A percentile compares a stretch with the other conserved stretches of the same genome.
phyloP scores from a whole-genome alignment of 2,329 filamentous ascomycete species.

The Colletotrichum abscissum region DNA sequence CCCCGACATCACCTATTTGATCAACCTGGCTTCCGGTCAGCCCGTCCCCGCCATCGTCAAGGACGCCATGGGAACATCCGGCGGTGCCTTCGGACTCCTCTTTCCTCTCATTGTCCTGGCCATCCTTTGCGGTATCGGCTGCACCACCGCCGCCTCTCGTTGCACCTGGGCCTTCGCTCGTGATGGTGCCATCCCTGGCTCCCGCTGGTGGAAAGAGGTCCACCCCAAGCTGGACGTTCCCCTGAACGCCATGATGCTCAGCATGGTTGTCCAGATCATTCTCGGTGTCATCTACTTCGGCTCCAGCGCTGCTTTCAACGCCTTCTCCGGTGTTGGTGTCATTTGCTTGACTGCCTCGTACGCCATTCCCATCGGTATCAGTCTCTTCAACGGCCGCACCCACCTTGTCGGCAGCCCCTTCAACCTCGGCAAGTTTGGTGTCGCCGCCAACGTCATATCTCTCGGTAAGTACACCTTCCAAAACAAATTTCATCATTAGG shows the following conservation, averaged over 20 bases:
- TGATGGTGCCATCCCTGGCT: slow-evolving; percentile 76
- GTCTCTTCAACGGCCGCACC: slow-evolving; percentile 68
- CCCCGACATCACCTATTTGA: slow-evolving; percentile 68
- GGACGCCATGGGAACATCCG: slow-evolving; percentile 68
- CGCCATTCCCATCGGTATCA: slow-evolving; percentile 74
- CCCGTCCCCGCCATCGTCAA: slow-evolving; percentile 74
- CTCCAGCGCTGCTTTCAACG: slow-evolving; percentile 76
- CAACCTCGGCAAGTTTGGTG: slow-evolving; percentile 71
- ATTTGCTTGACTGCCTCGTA: slow-evolving; percentile 78
- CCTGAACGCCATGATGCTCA: slow-evolving; percentile 78
- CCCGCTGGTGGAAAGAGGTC: slow-evolving; percentile 69
- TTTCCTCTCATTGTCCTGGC: slow-evolving; percentile 74
- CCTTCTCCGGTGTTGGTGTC: slow-evolving; percentile 77
- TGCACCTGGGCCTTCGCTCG: slow-evolving; percentile 78
- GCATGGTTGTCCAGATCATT: slow-evolving; percentile 71
- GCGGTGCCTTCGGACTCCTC: slow-evolving; percentile 71
- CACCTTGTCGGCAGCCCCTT: slow-evolving; percentile 68
- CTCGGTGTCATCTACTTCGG: slow-evolving; percentile 78
- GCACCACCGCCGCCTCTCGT: slow-evolving; percentile 75
- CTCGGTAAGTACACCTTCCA: slow-evolving; percentile 60
- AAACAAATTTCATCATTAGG: slow-evolving; percentile 18
- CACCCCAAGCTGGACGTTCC: slow-evolving; percentile 73
- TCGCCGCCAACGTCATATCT: slow-evolving; percentile 72
- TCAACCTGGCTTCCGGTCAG: slow-evolving; percentile 65
- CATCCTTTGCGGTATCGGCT: slow-evolving; percentile 75